A percentile compares a stretch with the other conserved stretches of the same genome.
Evolutionary conservation across 2,329 filamentous ascomycete genomes (phyloP).

Genomic region (Apiospora koreana): DNA sequence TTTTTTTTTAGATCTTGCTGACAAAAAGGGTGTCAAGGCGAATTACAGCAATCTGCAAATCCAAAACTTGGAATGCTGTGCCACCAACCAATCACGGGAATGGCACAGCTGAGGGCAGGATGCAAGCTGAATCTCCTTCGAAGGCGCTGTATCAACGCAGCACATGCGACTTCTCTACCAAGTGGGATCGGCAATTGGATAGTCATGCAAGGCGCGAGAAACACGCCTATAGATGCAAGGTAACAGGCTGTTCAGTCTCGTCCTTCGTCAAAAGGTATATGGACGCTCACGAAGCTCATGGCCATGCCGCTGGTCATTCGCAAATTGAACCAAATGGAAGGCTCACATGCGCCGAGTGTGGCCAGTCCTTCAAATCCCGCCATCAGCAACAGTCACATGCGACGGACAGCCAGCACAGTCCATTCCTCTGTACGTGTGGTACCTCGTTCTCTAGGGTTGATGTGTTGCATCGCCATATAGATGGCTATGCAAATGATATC

Average conservation of each 20-base stretch:
- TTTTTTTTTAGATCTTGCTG: conserved; percentile 30
- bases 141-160: not conserved
- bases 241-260: not conserved
- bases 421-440: conserved; percentile 26
- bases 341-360: not conserved
- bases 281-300: not conserved
- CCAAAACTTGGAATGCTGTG: too few relatives aligned
- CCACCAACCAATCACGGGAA: too few relatives aligned
- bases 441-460: conserved; percentile 28
- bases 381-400: conserved; percentile 12
- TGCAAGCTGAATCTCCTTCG: not conserved
- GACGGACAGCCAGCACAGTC: conserved; percentile 18
- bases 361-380: not conserved
- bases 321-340: not conserved
- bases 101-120: not conserved
- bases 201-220: not conserved
- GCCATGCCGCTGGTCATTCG: not conserved
- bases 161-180: not conserved
- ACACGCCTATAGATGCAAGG: not conserved
- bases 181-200: accelerated
- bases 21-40: conserved; percentile 32
- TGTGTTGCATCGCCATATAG: conserved; percentile 28
- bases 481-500: conserved; percentile 18
- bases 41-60: too few relatives aligned
- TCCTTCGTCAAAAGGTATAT: not conserved